These are phyloP conservation scores for Boletus sp. DNA, from an alignment of 768 basidiomycete species.

Conservation along the genomic window DNA sequence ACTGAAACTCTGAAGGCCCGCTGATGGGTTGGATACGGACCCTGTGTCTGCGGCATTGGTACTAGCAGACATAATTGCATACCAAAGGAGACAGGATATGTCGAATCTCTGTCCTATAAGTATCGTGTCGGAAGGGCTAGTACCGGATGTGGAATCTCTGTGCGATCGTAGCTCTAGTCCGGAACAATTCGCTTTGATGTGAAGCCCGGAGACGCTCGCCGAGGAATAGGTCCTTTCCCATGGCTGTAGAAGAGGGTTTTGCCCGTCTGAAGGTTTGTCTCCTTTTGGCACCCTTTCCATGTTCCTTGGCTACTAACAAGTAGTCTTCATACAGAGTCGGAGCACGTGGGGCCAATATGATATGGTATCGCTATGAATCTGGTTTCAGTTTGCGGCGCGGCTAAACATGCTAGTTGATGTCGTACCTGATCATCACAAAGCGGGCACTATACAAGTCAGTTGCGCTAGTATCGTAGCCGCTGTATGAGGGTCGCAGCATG, in stretches of 20 bases:
- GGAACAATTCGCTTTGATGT: not conserved
- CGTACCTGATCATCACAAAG: not conserved
- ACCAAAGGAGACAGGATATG: not conserved
- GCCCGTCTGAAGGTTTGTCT: not conserved
- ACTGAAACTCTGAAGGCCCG: no score
- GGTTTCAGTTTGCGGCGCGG: not conserved
- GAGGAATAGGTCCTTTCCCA: no score
- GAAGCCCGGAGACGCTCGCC: no score
- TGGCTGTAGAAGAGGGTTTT: not conserved
- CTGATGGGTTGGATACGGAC: not conserved
- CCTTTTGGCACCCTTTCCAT: not conserved
- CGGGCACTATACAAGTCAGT: not conserved
- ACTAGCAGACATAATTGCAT: conserved; percentile 5
- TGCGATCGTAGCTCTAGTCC: not conserved
- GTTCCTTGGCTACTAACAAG: not conserved
- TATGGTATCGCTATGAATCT: not conserved
- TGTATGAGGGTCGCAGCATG: not conserved
- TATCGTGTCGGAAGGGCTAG: not conserved
- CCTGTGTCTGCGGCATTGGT: not conserved
- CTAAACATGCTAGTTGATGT: not conserved
- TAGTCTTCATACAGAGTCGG: not conserved
- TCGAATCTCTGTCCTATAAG: not conserved
- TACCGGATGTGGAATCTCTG: not conserved
- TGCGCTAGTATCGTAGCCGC: not conserved
- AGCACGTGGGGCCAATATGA: not conserved